These are phyloP conservation scores for Leptomonas pyrrhocoris DNA, from an alignment of 208 protist genomes.

Conservation along the genomic window DNA sequence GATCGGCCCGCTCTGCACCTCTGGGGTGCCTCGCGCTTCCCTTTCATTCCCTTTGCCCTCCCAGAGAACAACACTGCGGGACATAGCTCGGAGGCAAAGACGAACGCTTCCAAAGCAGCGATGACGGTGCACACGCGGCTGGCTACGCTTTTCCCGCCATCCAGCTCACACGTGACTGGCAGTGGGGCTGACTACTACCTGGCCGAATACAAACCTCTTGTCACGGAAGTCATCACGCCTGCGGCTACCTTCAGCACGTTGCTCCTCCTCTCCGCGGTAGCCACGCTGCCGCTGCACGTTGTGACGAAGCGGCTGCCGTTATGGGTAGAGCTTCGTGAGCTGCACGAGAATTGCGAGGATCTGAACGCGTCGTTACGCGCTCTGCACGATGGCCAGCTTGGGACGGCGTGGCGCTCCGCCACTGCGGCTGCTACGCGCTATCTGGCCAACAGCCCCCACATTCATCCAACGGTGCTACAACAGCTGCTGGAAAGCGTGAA, in stretches of 20 bases:
- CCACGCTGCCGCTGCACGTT: slow-evolving; percentile 38
- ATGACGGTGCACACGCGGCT: slow-evolving; percentile 19
- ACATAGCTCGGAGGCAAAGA: neutral
- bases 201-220: slow-evolving; percentile 26
- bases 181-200: slow-evolving; percentile 20
- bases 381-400: slow-evolving; percentile 35
- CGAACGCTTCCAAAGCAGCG: neutral
- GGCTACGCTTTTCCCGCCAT: slow-evolving; percentile 19
- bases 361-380: slow-evolving; percentile 30
- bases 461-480: slow-evolving; percentile 8
- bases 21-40: slow-evolving; percentile 42
- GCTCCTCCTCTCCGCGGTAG: slow-evolving; percentile 47
- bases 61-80: slow-evolving; percentile 15
- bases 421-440: slow-evolving; percentile 26
- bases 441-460: slow-evolving; percentile 17
- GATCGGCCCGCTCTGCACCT: slow-evolving; percentile 2
- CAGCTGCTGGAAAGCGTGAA: slow-evolving; percentile 31
- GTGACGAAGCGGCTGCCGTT: slow-evolving; percentile 34
- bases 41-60: slow-evolving; percentile 28
- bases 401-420: slow-evolving; percentile 31
- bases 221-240: slow-evolving; percentile 28
- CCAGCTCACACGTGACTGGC: slow-evolving; percentile 12
- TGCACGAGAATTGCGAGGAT: slow-evolving; percentile 38
- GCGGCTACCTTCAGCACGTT: slow-evolving; percentile 35
- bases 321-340: slow-evolving; percentile 33